Evolutionary conservation across 2,329 filamentous ascomycete genomes (phyloP), one percentile per base, ranked within the genome.

Genomic region (Byssochlamys sp.): DNA sequence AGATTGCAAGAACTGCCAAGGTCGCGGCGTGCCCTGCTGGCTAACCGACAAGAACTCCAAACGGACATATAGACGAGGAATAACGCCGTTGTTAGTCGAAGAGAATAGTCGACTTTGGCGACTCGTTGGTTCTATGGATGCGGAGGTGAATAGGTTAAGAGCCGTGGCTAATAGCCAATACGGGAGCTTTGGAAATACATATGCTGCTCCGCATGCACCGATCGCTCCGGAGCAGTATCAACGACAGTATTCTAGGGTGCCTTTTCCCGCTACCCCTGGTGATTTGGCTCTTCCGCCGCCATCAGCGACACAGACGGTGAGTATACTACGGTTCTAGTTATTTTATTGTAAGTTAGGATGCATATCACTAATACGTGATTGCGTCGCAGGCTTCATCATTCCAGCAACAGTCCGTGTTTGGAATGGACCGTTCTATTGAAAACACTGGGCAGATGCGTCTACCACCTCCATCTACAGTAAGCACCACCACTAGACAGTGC

Each of bases 41-140:
- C 58, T 63, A 4, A 68, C 67, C n/a, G 64, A 69, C 53, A 62
- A 58, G 6, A 60, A 66, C 19, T 66, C 63, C 5, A 61, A 61
- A 2, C 54, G 59, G 25, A 63, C 63, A 1, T 56, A 55, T 28
- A 54, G 55, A 2, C 68, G 68, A 14, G 67, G 68, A 29, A 62
- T 60, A 31, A 24, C 59, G 6, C 54, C 56, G 10, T 28, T 33
- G 2, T 58, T 67, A 14, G 53, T 45, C 10, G 25, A 12, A 6
- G 31, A 61, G 51, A 55, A 53, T 14, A 49, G 54, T 2, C 14
- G 54, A 6, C 51, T 65, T 45, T 52, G 48, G 28, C 28, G 54
- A n/a, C 24, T 57, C n/a, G 25, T 61, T 14, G 73, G 57, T 11
- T 53, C 52, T 55, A 58, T 55, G 57, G 54, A 49, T 49, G 49